Conservation (phyloP, 768 basidiomycete species). For the Gloeopeniophorella convolvens region DNA sequence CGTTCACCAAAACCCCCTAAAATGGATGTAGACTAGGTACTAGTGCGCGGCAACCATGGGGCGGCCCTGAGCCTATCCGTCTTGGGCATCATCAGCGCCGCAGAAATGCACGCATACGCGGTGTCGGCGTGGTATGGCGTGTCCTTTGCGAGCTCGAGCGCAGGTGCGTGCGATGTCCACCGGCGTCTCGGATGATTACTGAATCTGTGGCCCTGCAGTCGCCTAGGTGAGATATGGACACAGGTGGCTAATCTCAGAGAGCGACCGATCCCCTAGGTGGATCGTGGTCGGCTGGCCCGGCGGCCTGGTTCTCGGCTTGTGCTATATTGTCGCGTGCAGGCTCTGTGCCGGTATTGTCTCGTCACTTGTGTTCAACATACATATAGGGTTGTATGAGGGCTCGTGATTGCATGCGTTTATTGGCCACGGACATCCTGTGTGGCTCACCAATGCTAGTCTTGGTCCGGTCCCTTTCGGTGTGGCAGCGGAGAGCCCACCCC, state of each 20-base stretch:
- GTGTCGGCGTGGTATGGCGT: constrained; percentile 65
- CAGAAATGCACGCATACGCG: constrained; percentile 76
- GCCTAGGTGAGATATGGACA: constrained; percentile 70
- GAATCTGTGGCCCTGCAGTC: constrained; percentile 33
- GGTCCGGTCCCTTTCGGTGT: too few relatives aligned
- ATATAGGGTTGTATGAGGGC: too few relatives aligned
- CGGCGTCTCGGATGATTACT: constrained; percentile 5
- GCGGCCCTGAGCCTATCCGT: constrained; percentile 48
- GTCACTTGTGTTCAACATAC: background rate
- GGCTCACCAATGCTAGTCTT: too few relatives aligned
- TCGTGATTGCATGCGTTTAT: too few relatives aligned
- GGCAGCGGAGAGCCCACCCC: too few relatives aligned
- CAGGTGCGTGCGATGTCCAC: constrained; percentile 42
- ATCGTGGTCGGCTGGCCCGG: constrained; percentile 26
- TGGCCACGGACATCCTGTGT: too few relatives aligned
- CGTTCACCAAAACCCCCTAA: too few relatives aligned
- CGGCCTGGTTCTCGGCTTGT: background rate
- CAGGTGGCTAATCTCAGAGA: constrained; percentile 62
- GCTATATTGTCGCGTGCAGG: constrained; percentile 1
- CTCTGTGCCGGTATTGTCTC: background rate
- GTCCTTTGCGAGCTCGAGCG: constrained; percentile 73
- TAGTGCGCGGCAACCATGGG: constrained; percentile 59
- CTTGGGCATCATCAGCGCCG: constrained; percentile 57
- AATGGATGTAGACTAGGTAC: too few relatives aligned
- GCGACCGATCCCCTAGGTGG: constrained; percentile 39